phyloP scores from a whole-genome alignment of 805 yeast genomes.

The Kodamaea lidongshanica region DNA sequence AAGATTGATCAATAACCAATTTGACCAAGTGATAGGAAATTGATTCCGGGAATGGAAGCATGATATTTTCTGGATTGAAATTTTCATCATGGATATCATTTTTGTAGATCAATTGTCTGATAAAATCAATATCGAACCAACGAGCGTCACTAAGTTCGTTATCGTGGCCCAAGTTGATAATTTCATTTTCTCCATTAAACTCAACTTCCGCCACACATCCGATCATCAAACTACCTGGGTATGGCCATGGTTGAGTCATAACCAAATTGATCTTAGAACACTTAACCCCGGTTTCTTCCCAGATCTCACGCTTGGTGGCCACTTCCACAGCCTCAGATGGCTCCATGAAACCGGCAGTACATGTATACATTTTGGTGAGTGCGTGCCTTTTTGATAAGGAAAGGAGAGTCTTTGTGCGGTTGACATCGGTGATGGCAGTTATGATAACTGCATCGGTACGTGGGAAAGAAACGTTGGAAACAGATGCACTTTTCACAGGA shows the following conservation, averaged over 20 bases:
- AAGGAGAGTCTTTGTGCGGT: constrained; percentile 56
- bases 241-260: constrained; percentile 95
- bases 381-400: constrained; percentile 66
- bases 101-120: constrained; percentile 35
- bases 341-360: constrained; percentile 94
- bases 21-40: constrained; percentile 42
- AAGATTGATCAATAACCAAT: constrained; percentile 28
- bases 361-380: constrained; percentile 55
- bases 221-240: constrained; percentile 87
- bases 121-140: constrained; percentile 65
- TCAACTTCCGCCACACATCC: constrained; percentile 85
- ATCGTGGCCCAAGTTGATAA: constrained; percentile 71
- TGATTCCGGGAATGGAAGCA: constrained; percentile 39
- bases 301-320: constrained; percentile 81
- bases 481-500: constrained; percentile 34
- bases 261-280: constrained; percentile 53
- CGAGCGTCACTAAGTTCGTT: constrained; percentile 79
- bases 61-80: constrained; percentile 31
- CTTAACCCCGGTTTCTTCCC: constrained; percentile 91
- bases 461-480: constrained; percentile 82
- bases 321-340: constrained; percentile 89
- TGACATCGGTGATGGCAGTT: constrained; percentile 63
- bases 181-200: constrained; percentile 57
- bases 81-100: constrained; percentile 15
- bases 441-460: constrained; percentile 88